phyloP scores from a whole-genome alignment of 164 flowering plant species.

The Malania oleifera region DNA sequence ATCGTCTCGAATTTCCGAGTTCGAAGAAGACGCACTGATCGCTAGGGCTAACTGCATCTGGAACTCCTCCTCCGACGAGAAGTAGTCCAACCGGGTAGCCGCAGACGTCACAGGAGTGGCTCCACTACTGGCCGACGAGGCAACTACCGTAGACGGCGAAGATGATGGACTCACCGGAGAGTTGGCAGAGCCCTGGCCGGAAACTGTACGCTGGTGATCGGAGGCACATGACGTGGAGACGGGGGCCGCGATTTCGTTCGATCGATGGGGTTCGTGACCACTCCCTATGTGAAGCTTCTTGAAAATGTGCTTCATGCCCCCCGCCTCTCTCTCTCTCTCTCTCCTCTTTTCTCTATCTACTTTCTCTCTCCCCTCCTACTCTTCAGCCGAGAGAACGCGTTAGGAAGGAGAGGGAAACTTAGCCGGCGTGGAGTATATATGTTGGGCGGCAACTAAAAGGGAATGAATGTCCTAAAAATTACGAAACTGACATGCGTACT shows the following conservation, averaged over 20 bases:
- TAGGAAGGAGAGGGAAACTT: slow-evolving; percentile 19
- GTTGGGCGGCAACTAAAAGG: not conserved
- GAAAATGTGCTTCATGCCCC: slow-evolving; percentile 81
- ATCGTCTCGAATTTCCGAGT: slow-evolving; percentile 48
- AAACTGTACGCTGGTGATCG: slow-evolving; percentile 31
- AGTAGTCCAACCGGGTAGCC: slow-evolving; percentile 41
- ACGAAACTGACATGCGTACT: slow-evolving; percentile 5
- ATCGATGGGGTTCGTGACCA: slow-evolving; percentile 56
- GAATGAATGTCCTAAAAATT: not conserved
- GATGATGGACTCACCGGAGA: slow-evolving; percentile 22
- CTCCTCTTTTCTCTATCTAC: slow-evolving; percentile 1
- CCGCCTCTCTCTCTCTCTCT: slow-evolving; percentile 16
- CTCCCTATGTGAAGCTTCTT: slow-evolving; percentile 76
- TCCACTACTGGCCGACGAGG: slow-evolving; percentile 5
- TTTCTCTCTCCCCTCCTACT: slow-evolving; percentile 9
- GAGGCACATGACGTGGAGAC: slow-evolving; percentile 23
- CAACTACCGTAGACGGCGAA: slow-evolving; percentile 13
- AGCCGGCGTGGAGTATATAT: not conserved
- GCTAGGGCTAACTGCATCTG: slow-evolving; percentile 92
- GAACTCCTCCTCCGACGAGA: slow-evolving; percentile 82
- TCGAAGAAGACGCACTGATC: slow-evolving; percentile 64
- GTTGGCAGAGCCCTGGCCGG: slow-evolving; percentile 11
- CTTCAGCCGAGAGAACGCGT: slow-evolving; percentile 2
- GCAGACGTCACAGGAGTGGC: not conserved
- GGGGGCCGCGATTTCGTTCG: slow-evolving; percentile 41